Percentiles rank a stretch among this genome's conserved stretches.
phyloP scores from a whole-genome alignment of 2,329 filamentous ascomycete genomes.

The Aspergillus ochraceus region DNA sequence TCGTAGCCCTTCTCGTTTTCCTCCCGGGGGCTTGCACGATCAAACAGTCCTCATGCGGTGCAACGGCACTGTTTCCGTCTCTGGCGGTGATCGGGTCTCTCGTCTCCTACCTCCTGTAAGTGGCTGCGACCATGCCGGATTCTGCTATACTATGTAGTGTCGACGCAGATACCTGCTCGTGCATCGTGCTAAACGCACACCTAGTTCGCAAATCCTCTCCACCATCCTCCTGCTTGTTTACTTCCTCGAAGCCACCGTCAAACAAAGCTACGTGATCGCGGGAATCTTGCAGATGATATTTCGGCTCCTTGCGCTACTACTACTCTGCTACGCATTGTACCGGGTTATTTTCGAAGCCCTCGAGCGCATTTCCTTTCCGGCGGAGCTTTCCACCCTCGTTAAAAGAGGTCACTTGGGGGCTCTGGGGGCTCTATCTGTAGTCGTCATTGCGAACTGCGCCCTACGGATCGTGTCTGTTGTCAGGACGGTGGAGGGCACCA shows the following conservation, averaged over 20 bases:
- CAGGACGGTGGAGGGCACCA: neutral
- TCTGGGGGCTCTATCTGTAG: slow-evolving; percentile 1
- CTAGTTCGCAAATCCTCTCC: slow-evolving; percentile 10
- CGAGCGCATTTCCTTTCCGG: slow-evolving; percentile 13
- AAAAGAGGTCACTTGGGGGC: neutral
- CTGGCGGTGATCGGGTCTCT: slow-evolving; percentile 16
- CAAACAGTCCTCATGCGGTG: slow-evolving; percentile 7
- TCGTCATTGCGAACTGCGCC: slow-evolving; percentile 17
- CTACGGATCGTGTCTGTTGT: slow-evolving; percentile 15
- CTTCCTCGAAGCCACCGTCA: slow-evolving; percentile 17
- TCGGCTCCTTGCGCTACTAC: slow-evolving; percentile 6
- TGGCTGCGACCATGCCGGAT: neutral
- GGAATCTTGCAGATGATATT: slow-evolving; percentile 23
- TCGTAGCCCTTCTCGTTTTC: slow-evolving; percentile 19
- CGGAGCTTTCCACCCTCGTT: neutral
- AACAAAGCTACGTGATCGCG: slow-evolving; percentile 21
- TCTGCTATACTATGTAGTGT: neutral
- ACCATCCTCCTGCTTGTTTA: slow-evolving; percentile 16
- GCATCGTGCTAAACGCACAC: neutral
- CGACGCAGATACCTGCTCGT: neutral
- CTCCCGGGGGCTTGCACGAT: slow-evolving; percentile 20
- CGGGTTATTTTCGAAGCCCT: slow-evolving; percentile 19
- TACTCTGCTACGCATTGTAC: slow-evolving; percentile 24
- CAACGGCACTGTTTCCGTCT: slow-evolving; percentile 4
- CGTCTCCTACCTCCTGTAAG: slow-evolving; percentile 15